phyloP scores from a whole-genome alignment of 306 rosid species.

The Prunus mume region DNA sequence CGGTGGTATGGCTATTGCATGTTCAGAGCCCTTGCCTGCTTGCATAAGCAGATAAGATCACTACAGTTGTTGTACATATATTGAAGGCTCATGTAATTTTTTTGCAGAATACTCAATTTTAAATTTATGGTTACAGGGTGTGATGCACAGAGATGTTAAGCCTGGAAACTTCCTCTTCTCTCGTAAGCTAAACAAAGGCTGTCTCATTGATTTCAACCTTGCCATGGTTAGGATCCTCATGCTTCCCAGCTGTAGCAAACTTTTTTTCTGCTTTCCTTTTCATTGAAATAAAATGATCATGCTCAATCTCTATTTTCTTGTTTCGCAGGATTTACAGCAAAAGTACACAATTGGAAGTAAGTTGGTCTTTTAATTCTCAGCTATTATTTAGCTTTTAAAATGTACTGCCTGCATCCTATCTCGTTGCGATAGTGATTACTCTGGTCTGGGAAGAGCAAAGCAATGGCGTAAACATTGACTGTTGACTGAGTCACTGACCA shows the following conservation, averaged over 20 bases:
- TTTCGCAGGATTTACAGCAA: slow-evolving; percentile 34
- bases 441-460: slow-evolving; percentile 5
- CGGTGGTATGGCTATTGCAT: neutral
- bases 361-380: slow-evolving; percentile 17
- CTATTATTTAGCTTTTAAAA: slow-evolving; percentile 13
- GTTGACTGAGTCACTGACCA: neutral
- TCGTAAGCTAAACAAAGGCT: slow-evolving; percentile 14
- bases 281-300: neutral
- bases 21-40: too few relatives aligned
- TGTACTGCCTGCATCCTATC: neutral
- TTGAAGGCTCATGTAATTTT: neutral
- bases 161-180: slow-evolving; percentile 25
- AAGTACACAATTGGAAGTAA: slow-evolving; percentile 55
- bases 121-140: neutral
- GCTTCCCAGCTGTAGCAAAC: neutral
- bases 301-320: slow-evolving; percentile 1
- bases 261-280: neutral
- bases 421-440: slow-evolving; percentile 2
- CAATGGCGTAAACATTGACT: neutral
- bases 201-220: slow-evolving; percentile 23
- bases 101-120: neutral
- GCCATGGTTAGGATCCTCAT: slow-evolving; percentile 18
- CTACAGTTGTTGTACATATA: neutral
- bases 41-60: too few relatives aligned
- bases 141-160: slow-evolving; percentile 28